Percentiles rank a stretch among this genome's conserved stretches.
Evolutionary conservation across 2,329 filamentous ascomycete species (phyloP).

Genomic region (Periconia digitata): DNA sequence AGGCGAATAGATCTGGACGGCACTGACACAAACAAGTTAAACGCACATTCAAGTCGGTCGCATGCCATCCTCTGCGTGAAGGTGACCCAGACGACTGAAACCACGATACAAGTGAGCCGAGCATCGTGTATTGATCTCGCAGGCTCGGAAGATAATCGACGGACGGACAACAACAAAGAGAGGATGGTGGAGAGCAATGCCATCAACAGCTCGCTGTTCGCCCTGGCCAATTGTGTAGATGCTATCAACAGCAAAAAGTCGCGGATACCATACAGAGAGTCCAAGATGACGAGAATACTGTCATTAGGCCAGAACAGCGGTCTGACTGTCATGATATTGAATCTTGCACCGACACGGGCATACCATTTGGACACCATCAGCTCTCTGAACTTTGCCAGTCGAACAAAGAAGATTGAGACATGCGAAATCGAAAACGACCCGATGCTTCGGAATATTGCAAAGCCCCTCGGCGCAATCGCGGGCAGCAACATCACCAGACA

Average conservation of each 20-base stretch:
- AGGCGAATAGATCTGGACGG: not conserved
- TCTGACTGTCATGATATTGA: slow-evolving; percentile 94
- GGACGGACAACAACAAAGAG: slow-evolving; percentile 92
- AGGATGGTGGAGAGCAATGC: slow-evolving; percentile 91
- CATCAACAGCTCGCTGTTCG: slow-evolving; percentile 97
- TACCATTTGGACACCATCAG: slow-evolving; percentile 94
- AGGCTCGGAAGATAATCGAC: slow-evolving; percentile 91
- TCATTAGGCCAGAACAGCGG: slow-evolving; percentile 93
- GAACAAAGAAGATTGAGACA: slow-evolving; percentile 94
- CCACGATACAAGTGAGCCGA: slow-evolving; percentile 70
- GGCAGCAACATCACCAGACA: slow-evolving; percentile 61
- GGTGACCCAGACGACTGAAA: slow-evolving; percentile 73
- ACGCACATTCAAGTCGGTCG: slow-evolving; percentile 85
- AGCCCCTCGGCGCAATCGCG: slow-evolving; percentile 40
- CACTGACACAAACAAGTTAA: slow-evolving; percentile 56
- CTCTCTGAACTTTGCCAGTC: slow-evolving; percentile 90
- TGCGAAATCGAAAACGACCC: slow-evolving; percentile 95
- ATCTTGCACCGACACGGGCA: slow-evolving; percentile 84
- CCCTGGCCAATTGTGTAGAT: slow-evolving; percentile 91
- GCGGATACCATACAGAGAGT: slow-evolving; percentile 89
- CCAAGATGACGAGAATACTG: slow-evolving; percentile 95
- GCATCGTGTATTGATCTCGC: slow-evolving; percentile 93
- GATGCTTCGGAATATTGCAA: slow-evolving; percentile 60
- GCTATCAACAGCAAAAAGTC: slow-evolving; percentile 76
- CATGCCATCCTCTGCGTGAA: slow-evolving; percentile 92